These are phyloP conservation scores for Blepharisma stoltei DNA, from an alignment of 73 alveolate genomes.

Conservation along the genomic window DNA sequence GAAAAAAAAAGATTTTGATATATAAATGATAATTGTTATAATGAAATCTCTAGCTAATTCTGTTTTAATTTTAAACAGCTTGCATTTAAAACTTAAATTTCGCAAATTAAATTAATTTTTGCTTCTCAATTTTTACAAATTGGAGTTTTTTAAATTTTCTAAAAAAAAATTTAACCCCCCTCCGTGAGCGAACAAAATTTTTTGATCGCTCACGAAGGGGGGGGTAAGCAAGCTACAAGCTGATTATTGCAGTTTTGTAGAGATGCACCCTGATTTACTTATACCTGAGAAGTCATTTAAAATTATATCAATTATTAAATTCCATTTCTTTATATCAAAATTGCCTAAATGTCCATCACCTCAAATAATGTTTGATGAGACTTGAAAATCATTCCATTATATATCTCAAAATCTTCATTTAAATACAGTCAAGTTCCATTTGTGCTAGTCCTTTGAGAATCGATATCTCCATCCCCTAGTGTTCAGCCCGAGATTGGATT, in stretches of 20 bases:
- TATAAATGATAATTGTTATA: too few relatives aligned
- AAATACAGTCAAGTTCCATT: constrained; percentile 87
- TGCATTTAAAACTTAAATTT: too few relatives aligned
- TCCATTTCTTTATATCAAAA: not conserved
- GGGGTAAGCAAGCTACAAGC: constrained; percentile 33
- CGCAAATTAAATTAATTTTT: too few relatives aligned
- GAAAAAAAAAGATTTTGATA: too few relatives aligned
- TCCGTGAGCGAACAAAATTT: too few relatives aligned
- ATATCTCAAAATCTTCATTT: constrained; percentile 70
- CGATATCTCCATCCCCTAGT: constrained; percentile 60
- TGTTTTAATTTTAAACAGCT: too few relatives aligned
- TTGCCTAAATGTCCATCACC: constrained; percentile 12
- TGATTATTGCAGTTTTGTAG: constrained; percentile 51
- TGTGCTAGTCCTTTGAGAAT: constrained; percentile 53
- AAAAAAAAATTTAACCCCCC: too few relatives aligned
- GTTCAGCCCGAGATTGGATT: constrained; percentile 52
- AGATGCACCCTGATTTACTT: constrained; percentile 40
- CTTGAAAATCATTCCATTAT: constrained; percentile 73
- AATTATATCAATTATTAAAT: too few relatives aligned
- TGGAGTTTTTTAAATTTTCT: too few relatives aligned
- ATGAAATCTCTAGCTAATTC: too few relatives aligned
- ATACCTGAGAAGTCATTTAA: constrained; percentile 6
- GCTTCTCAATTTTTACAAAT: too few relatives aligned
- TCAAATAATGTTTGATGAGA: constrained; percentile 68
- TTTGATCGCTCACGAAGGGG: too few relatives aligned